Percentiles rank a stretch among this genome's conserved stretches.
Conservation (phyloP, 148 eudicot genomes). For the Rhododendron williamsianum region DNA sequence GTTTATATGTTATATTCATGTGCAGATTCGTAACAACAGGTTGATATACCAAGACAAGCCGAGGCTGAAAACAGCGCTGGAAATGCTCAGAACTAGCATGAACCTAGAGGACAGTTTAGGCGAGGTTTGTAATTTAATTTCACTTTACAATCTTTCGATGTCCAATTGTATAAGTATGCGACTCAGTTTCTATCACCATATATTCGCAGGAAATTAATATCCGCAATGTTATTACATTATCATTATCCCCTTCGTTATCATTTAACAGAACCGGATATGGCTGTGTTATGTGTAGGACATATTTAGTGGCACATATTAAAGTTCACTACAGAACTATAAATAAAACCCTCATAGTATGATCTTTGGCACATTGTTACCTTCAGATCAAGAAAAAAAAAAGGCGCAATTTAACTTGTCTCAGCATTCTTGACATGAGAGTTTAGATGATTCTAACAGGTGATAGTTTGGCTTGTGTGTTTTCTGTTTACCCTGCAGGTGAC, state of each 20-base stretch:
- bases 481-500: constrained; percentile 45
- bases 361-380: neutral
- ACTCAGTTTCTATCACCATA: neutral
- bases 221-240: neutral
- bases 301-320: neutral
- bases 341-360: neutral
- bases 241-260: neutral
- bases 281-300: neutral
- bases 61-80: constrained; percentile 88
- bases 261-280: neutral
- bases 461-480: neutral
- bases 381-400: too few relatives aligned
- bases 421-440: neutral
- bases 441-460: neutral
- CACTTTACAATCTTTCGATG: neutral
- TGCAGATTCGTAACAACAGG: constrained; percentile 74
- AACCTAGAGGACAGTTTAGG: constrained; percentile 67
- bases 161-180: neutral
- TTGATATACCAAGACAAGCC: constrained; percentile 92
- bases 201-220: neutral
- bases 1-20: neutral
- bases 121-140: constrained; percentile 40
- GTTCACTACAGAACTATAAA: neutral
- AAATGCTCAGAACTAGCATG: constrained; percentile 96
- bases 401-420: neutral